Evolutionary conservation across 768 basidiomycete species (phyloP), one percentile per base, ranked within the genome.

Genomic region (Trametes cubensis): DNA sequence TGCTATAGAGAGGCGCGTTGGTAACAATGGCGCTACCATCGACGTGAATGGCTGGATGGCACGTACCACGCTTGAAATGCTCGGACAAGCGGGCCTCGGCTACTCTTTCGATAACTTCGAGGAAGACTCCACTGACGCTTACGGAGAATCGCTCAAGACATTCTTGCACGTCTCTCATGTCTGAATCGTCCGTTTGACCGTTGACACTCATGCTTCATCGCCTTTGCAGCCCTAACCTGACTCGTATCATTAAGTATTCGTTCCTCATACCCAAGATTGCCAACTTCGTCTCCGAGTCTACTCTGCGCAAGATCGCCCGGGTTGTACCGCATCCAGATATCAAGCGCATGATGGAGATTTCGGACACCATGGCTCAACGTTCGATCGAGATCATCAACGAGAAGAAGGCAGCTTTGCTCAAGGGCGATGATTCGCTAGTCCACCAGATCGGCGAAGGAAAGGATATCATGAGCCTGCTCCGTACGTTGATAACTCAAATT

Each of bases 391-490:
- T 84, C 45, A 70, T 81, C 54, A 63, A 73, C 49, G 68, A 72
- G 55, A 80, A 80, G 65, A 72, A 76, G 57, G 61, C 54, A 20
- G 74, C 74, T 50, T 39, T 65, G 74, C 44, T 55, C 18, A 48
- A 55, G 25, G 70, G 64, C 25, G 49, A 76, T n/a, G 72, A 72
- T 14, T 67, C 71, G 6, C 58, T 72, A 54, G 18, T 56, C 54
- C 48, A 71, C 55, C 58, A 70, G 60, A 62, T 73, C 63, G 55
- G 66, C 41, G 54, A 74, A 68, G 75, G 67, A 17, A 83, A 79
- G 59, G 82, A 84, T 70, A 77, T 85, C 23, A 82, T 83, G 64
- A 81, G 77, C 52, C 73, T 82, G 48, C 65, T 82, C 21, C 70
- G 82, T 84, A 63, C 30, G 79, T 67, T 3, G 2, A 34, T 34